Evolutionary conservation across 371 early-diverging fungal genomes (phyloP), one percentile per base, ranked within the genome.

Genomic region (Thermomucor indicae-seudaticae): DNA sequence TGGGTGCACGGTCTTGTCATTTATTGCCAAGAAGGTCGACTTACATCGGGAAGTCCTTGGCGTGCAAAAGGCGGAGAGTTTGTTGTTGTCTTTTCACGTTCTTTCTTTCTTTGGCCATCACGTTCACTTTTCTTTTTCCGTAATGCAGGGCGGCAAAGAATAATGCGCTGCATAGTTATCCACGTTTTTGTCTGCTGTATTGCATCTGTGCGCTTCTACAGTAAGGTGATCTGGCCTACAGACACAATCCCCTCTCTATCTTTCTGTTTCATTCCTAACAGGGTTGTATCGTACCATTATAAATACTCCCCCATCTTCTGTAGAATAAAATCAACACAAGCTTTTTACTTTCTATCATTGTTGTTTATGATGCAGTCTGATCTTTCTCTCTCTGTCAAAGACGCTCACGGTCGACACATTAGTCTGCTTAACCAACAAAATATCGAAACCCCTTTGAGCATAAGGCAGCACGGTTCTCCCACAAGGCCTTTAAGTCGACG

Each of bases 401-500:
- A 47, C 24, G 28, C 47, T n/a, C 32, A 20, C 12, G 47, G 47
- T 23, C 19, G 47, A 32, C 47, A 47, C 2, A 35, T 47, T 24
- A 47, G 34, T 32, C 47, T 47, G 34, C 35, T 47, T 16, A 47
- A 47, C 20, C 23, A 47, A n/a, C 19, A 47, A 23, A 20, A 34
- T n/a, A 37, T 14, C 37, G 19, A 10, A 14, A 37, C 14, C 19
- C 14, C 5, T 19, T 3, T 3, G 5, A 37, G 5, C 19, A 5
- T 5, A 14, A 37, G 37, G 16, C 37, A 37, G 19, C 4, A 37
- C 10, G 16, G 19, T 5, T 4, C 11, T 3, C 37, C 3, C 19
- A 19, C 19, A 11, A 3, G 37, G 10, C 10, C 37, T 16, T 16
- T 19, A 19, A 14, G 19, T 14, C 75, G 75, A 48, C 72, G 80